These are phyloP conservation scores for Selaginella tamariscina DNA, from an alignment of 75 land plant genomes.

Conservation along the genomic window DNA sequence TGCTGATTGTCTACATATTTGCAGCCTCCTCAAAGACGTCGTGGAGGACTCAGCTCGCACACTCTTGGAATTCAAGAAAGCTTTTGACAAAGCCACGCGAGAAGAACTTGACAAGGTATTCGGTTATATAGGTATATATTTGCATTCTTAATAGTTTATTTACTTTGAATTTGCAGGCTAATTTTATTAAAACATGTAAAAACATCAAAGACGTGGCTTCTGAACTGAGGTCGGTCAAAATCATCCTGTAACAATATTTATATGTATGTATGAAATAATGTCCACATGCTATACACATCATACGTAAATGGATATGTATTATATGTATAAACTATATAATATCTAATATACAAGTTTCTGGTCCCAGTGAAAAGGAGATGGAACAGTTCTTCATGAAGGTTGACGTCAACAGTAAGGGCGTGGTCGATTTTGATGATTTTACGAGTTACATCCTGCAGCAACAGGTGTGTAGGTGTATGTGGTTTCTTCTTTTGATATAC, in stretches of 20 bases:
- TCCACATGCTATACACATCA: neutral
- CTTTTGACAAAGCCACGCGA: conserved; percentile 10
- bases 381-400: conserved; percentile 31
- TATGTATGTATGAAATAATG: neutral
- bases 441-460: conserved; percentile 27
- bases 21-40: conserved; percentile 14
- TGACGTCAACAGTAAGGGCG: conserved; percentile 23
- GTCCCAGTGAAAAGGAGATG: conserved; percentile 20
- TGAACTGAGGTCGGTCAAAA: conserved; percentile 18
- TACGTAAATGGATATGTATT: neutral
- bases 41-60: conserved; percentile 15
- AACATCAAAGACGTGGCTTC: conserved; percentile 18
- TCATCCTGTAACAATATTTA: neutral
- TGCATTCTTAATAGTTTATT: neutral
- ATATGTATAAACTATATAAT: conserved; percentile 1
- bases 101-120: conserved; percentile 20
- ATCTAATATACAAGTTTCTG: neutral
- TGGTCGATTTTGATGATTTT: conserved; percentile 29
- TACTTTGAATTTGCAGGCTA: conserved; percentile 12
- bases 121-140: neutral
- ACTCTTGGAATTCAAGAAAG: conserved; percentile 21
- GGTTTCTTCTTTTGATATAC: too few species aligned
- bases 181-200: conserved; percentile 16
- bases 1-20: neutral
- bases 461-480: too few species aligned